Base-by-base conservation (phyloP, 2,329 filamentous ascomycete genomes). In the Penicillium polonicum region DNA sequence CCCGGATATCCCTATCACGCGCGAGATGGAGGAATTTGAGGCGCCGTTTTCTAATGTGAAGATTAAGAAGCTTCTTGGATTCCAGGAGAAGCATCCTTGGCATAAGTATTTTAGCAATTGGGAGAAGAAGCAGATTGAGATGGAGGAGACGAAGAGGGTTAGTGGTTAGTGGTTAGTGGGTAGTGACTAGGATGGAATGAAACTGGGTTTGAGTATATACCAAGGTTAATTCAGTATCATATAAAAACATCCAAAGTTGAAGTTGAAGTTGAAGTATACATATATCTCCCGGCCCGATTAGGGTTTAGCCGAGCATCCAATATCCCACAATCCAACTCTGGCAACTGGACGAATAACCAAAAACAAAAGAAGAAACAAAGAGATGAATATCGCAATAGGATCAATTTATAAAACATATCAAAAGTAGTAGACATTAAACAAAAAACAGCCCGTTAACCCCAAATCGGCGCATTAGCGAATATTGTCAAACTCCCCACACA, bases 1-100 rank as follows among this genome's bases (percentile, higher is more conserved):
- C 56, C 83, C 83, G 0, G 72, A 79, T 23, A 81, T 78, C 17
- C 76, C 77, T 3, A 76, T 87, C 42, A 82, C 77, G 25, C 73
- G 83, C 45, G 77, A 83, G 59, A 78, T 87, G 80, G 83, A 72
- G 0, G 80, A 84, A 62, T 83, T 73, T 65, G 85, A 88, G 71
- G 84, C 83, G 3, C 85, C 84, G 19, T 70, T 87, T 68, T 84
- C 79, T 41, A 88, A 87, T 68, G 74, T 75, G 61, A 87, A 87
- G 76, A 83, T 85, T 41, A 78, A 77, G 52, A 78, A 82, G 50
- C 74, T 86, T 48, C 65, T 87, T 51, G 83, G 83, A 0, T 87
- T 85, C 67, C 78, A 79, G 68, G 84, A 87, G 64, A 77, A 82
- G 55, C 83, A 86, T 70, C 59, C 49, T 9, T 67, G 61, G 63